phyloP scores from a whole-genome alignment of 2,329 filamentous ascomycete species.

The Stachybotrys chlorohalonatus region DNA sequence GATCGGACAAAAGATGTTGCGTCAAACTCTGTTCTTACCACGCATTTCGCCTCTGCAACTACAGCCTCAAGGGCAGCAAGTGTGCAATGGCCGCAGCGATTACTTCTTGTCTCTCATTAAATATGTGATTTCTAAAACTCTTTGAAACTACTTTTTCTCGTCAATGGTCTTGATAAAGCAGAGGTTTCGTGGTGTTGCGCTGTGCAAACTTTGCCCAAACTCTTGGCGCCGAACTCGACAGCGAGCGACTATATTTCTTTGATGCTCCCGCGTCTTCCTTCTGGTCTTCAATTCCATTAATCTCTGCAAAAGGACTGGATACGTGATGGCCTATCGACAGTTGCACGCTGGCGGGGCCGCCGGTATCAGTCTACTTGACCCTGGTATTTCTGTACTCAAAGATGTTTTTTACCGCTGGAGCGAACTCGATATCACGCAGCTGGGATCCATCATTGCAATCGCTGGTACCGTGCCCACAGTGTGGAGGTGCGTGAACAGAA shows the following conservation, averaged over 20 bases:
- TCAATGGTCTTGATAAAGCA: not conserved
- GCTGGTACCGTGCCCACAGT: constrained; percentile 29
- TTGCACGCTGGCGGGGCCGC: constrained; percentile 12
- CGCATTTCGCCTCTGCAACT: not conserved
- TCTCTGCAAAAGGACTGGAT: not conserved
- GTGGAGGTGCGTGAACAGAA: constrained; percentile 24
- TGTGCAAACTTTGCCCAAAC: not conserved
- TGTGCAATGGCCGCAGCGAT: not conserved
- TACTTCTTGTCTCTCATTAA: not conserved
- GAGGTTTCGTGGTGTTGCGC: not conserved
- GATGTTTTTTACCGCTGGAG: constrained; percentile 30
- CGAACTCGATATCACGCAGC: constrained; percentile 34
- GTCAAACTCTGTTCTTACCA: not conserved
- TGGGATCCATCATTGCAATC: constrained; percentile 35
- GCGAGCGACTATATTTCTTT: not conserved
- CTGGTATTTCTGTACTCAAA: constrained; percentile 24
- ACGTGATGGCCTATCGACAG: constrained; percentile 8
- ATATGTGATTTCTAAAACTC: not conserved
- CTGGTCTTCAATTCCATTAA: not conserved
- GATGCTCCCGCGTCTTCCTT: not conserved
- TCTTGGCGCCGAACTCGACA: not conserved
- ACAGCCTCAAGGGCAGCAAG: not conserved
- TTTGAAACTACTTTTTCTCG: not conserved
- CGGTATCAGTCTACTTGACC: constrained; percentile 13
- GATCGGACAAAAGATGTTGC: not conserved